Evolutionary conservation across 805 yeast species (phyloP), one percentile per base, ranked within the genome.

Genomic region (Dipodascus albidus): DNA sequence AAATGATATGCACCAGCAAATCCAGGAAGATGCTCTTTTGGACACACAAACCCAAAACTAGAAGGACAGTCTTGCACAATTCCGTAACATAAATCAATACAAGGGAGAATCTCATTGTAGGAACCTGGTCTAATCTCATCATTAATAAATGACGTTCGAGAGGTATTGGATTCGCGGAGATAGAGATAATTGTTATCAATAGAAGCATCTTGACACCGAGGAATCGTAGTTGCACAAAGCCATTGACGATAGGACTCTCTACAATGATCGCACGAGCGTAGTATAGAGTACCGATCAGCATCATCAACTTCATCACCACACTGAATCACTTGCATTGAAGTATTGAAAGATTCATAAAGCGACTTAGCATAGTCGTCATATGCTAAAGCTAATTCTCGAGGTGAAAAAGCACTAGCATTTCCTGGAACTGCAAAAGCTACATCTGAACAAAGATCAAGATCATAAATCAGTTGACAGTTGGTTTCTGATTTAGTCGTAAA

Each of bases 401-500:
- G 56, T 1, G 67, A 66, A 27, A 69, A 69, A 2, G 63, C 55
- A 1, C 71, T 56, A 1, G 78, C 62, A 50, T 70, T 70, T 3
- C 73, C 72, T 0, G 98, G 98, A 0, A 87, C 96, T 0, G 96
- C 77, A 68, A 90, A 91, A 0, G 96, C 93, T 22, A 91, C 95
- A 49, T 79, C 78, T 27, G 74, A 67, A 67, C 99, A 91, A 62
- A 89, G 89, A 1, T 78, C 81, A 55, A 91, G 72, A 55, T 80
- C 85, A 64, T 79, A 87, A 17, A 89, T 77, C 50, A 90, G 68
- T 55, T 83, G 79, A 65, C 99, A 91, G 1, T 86, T 74, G 64
- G 23, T 66, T 67, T 66, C 78, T 1, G 87, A 80, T 44, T 77
- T 75, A 55, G 74, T 63, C n/a, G 57, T 55, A 53, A 91, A 86